These are phyloP conservation scores for Staphylotrichum tortipilum DNA, from an alignment of 495 filamentous ascomycete species.

Conservation along the genomic window DNA sequence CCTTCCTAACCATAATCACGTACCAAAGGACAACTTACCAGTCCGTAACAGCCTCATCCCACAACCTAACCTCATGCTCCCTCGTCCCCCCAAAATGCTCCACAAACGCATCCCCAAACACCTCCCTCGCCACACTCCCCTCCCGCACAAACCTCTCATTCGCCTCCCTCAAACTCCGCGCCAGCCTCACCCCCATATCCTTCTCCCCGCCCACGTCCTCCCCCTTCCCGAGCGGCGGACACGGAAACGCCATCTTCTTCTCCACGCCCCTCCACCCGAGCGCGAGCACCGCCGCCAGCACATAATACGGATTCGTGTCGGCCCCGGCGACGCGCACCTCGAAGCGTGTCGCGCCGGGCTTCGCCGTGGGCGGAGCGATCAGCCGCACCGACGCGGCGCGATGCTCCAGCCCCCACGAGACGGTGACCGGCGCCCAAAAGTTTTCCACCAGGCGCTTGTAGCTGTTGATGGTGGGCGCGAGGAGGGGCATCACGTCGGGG, in stretches of 20 bases:
- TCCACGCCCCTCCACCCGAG: constrained; percentile 85
- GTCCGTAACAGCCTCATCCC: constrained; percentile 93
- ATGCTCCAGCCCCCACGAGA: constrained; percentile 94
- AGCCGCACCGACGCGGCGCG: constrained; percentile 84
- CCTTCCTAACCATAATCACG: background rate
- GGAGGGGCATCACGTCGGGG: constrained; percentile 89
- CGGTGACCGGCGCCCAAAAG: constrained; percentile 96
- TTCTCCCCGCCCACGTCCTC: constrained; percentile 61
- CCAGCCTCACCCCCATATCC: constrained; percentile 63
- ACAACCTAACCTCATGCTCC: constrained; percentile 81
- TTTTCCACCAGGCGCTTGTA: constrained; percentile 98
- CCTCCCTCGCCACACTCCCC: constrained; percentile 78
- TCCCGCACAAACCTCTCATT: constrained; percentile 61
- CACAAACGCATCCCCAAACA: constrained; percentile 90
- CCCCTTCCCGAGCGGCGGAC: constrained; percentile 76
- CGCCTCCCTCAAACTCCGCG: constrained; percentile 75
- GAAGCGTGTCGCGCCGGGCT: constrained; percentile 76
- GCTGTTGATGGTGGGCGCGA: constrained; percentile 91
- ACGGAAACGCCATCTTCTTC: constrained; percentile 73
- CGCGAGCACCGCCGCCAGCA: constrained; percentile 77
- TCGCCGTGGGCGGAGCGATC: constrained; percentile 77
- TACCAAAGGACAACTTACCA: constrained; percentile 50
- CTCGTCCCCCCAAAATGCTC: constrained; percentile 91
- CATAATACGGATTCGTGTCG: constrained; percentile 80
- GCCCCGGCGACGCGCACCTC: constrained; percentile 88